Percentiles rank a stretch among this genome's conserved stretches.
Evolutionary conservation across 169 alveolate genomes (phyloP).

Genomic region (Perkinsus marinus): DNA sequence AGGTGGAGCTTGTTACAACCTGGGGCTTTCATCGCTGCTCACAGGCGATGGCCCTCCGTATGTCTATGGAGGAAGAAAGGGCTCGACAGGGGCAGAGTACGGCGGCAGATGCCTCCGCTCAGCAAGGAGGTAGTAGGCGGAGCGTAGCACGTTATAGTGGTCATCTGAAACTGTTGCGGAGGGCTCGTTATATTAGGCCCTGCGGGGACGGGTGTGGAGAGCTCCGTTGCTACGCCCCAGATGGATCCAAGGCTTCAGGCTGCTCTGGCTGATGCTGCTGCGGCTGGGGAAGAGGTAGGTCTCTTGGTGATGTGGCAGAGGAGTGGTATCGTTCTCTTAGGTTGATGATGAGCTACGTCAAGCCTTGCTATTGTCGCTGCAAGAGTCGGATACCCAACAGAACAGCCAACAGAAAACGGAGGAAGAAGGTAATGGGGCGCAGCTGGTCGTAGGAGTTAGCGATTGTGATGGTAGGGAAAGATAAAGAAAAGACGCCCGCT

Average conservation of each 20-base stretch:
- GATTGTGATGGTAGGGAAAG: background rate
- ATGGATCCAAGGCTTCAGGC: background rate
- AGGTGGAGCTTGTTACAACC: background rate
- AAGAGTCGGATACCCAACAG: slow-evolving; percentile 3
- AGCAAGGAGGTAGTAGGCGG: background rate
- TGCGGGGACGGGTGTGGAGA: background rate
- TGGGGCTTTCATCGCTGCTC: background rate
- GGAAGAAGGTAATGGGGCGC: background rate
- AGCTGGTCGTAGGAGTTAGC: background rate
- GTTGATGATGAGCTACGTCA: slow-evolving; percentile 32
- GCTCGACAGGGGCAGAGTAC: background rate
- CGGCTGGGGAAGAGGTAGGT: background rate
- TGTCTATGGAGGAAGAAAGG: slow-evolving; percentile 28
- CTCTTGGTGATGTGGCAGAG: background rate
- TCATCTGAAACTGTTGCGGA: no score
- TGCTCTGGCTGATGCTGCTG: background rate
- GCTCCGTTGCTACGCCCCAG: background rate
- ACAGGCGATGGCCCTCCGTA: slow-evolving; percentile 50
- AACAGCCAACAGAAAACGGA: background rate
- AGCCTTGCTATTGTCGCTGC: slow-evolving; percentile 20
- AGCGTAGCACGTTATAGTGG: no score
- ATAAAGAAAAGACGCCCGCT: background rate
- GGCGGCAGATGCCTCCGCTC: background rate
- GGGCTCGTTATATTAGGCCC: background rate
- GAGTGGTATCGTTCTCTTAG: background rate